Evolutionary conservation across 2,329 filamentous ascomycete genomes (phyloP).

Genomic region (Cladosporium sp.): DNA sequence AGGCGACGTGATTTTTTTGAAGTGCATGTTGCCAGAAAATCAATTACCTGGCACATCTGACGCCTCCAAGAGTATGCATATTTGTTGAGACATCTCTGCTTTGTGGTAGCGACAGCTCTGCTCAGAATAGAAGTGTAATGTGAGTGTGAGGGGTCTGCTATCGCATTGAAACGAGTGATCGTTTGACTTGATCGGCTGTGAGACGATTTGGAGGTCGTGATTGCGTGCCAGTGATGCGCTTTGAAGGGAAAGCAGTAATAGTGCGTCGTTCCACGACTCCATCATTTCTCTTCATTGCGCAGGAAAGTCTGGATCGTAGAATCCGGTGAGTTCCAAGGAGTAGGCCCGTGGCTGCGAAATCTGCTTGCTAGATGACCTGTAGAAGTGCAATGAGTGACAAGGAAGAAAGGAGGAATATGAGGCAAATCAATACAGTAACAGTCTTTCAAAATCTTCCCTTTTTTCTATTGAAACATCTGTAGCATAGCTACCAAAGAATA

Average conservation of each 20-base stretch:
- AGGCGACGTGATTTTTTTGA: background rate
- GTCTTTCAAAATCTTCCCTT: constrained; percentile 16
- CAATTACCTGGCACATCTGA: background rate
- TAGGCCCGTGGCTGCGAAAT: background rate
- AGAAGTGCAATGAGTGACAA: background rate
- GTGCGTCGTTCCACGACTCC: background rate
- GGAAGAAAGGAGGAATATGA: background rate
- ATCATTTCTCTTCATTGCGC: background rate
- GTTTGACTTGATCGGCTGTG: background rate
- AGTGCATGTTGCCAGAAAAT: too few relatives aligned
- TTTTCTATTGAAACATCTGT: constrained; percentile 20
- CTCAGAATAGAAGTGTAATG: too few relatives aligned
- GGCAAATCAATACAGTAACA: constrained; percentile 1
- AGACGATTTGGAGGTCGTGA: background rate
- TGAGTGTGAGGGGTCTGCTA: background rate
- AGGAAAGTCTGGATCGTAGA: background rate
- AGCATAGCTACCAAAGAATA: constrained; percentile 18
- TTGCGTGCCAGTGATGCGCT: background rate
- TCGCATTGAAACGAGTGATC: background rate
- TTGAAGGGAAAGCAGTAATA: background rate
- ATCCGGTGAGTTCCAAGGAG: too few relatives aligned
- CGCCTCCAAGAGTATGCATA: too few relatives aligned
- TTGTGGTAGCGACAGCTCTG: too few relatives aligned
- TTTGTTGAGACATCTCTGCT: too few relatives aligned
- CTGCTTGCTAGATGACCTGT: background rate